Evolutionary conservation across 306 rosid genomes (phyloP).

Genomic region (Sphenostylis stenocarpa): DNA sequence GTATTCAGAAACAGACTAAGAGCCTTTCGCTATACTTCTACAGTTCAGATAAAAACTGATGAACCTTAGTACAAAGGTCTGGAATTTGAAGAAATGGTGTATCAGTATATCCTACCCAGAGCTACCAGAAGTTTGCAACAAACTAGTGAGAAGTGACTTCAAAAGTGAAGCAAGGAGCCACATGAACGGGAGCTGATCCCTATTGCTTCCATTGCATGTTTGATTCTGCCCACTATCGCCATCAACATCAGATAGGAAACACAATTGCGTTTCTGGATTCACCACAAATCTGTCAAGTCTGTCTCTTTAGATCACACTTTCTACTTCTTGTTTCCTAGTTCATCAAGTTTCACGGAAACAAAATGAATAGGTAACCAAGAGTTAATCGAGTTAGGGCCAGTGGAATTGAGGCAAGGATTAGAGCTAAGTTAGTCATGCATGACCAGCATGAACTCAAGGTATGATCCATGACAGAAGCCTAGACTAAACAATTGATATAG

Average conservation of each 20-base stretch:
- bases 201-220: neutral
- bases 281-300: neutral
- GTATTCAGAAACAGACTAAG: neutral
- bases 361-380: neutral
- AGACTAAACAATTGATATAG: neutral
- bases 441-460: neutral
- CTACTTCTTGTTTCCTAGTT: neutral
- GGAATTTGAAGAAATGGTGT: neutral
- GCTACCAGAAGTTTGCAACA: neutral
- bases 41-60: neutral
- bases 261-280: neutral
- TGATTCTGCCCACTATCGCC: neutral
- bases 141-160: neutral
- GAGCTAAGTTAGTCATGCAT: neutral
- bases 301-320: neutral
- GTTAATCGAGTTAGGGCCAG: neutral
- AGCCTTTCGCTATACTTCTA: neutral
- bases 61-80: neutral
- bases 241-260: neutral
- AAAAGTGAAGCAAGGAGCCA: neutral
- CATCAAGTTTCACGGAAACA: neutral
- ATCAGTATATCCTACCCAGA: neutral
- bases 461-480: neutral
- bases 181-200: neutral
- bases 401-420: neutral